These are phyloP conservation scores for Stephania yunnanensis DNA, from an alignment of 164 flowering plant species.

Conservation along the genomic window DNA sequence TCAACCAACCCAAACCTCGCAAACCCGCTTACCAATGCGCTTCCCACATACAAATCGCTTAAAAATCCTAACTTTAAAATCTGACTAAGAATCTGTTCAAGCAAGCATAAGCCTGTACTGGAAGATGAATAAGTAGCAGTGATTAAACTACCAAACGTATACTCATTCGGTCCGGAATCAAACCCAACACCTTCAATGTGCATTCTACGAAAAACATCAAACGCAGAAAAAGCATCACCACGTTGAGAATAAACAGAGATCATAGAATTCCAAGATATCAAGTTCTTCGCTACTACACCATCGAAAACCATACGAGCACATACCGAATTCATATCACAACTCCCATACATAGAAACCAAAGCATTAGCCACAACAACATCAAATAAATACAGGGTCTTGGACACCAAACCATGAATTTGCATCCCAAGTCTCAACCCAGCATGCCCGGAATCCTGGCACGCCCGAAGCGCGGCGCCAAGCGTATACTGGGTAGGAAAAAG, in stretches of 20 bases:
- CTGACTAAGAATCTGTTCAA: slow-evolving; percentile 60
- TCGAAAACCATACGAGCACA: slow-evolving; percentile 54
- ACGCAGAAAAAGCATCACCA: slow-evolving; percentile 46
- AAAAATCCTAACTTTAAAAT: slow-evolving; percentile 53
- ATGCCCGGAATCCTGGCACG: slow-evolving; percentile 51
- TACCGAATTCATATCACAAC: slow-evolving; percentile 26
- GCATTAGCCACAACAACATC: slow-evolving; percentile 59
- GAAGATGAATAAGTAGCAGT: slow-evolving; percentile 38
- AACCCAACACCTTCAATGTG: slow-evolving; percentile 31
- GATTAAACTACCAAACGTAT: slow-evolving; percentile 73
- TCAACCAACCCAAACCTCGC: slow-evolving; percentile 50
- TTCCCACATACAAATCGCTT: slow-evolving; percentile 71
- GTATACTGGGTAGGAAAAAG: slow-evolving; percentile 46
- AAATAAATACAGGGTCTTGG: slow-evolving; percentile 32
- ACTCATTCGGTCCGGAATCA: slow-evolving; percentile 53
- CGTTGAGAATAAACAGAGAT: slow-evolving; percentile 65
- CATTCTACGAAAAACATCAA: slow-evolving; percentile 55
- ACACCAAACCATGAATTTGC: slow-evolving; percentile 65
- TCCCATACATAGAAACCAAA: slow-evolving; percentile 74
- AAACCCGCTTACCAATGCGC: slow-evolving; percentile 79
- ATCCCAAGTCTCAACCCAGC: slow-evolving; percentile 35
- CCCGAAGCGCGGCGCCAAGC: slow-evolving; percentile 59
- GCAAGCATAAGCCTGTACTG: slow-evolving; percentile 29
- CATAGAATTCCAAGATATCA: slow-evolving; percentile 70
- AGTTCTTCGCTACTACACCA: slow-evolving; percentile 42